Evolutionary conservation across 169 alveolate species (phyloP).

Genomic region (Theileria orientalis): DNA sequence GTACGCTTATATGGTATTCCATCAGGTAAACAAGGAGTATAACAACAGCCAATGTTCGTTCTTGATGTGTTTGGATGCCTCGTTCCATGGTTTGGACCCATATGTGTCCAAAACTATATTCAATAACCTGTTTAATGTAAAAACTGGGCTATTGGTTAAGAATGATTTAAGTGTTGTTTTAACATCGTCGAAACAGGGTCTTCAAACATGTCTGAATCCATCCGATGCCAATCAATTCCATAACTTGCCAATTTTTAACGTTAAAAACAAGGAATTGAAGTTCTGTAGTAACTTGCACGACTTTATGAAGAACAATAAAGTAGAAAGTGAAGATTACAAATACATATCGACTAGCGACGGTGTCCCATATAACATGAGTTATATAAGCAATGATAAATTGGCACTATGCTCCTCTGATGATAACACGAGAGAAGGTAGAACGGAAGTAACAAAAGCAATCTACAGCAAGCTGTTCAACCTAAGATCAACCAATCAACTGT

Average conservation of each 20-base stretch:
- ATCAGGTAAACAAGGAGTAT: slow-evolving; percentile 43
- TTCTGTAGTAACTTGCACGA: background rate
- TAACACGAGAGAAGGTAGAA: background rate
- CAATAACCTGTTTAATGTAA: slow-evolving; percentile 59
- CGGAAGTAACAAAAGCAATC: background rate
- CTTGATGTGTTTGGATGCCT: slow-evolving; percentile 68
- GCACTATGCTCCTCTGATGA: slow-evolving; percentile 4
- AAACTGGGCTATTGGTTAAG: slow-evolving; percentile 26
- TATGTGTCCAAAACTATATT: slow-evolving; percentile 58
- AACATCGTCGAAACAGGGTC: slow-evolving; percentile 6
- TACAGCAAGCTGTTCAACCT: background rate
- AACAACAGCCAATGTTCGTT: slow-evolving; percentile 31
- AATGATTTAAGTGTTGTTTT: slow-evolving; percentile 42
- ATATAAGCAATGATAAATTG: background rate
- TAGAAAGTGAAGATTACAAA: background rate
- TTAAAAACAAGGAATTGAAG: background rate
- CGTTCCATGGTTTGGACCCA: slow-evolving; percentile 69
- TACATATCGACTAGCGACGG: background rate
- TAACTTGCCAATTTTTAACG: background rate
- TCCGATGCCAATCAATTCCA: background rate
- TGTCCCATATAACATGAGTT: background rate
- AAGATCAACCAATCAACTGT: background rate
- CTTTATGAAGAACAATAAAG: background rate
- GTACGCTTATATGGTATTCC: slow-evolving; percentile 68
- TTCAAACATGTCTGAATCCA: background rate